Percentiles rank a stretch among this genome's conserved stretches.
Evolutionary conservation across 805 yeast genomes (phyloP).

Genomic region (Zygosaccharomyces kombuchaensis): DNA sequence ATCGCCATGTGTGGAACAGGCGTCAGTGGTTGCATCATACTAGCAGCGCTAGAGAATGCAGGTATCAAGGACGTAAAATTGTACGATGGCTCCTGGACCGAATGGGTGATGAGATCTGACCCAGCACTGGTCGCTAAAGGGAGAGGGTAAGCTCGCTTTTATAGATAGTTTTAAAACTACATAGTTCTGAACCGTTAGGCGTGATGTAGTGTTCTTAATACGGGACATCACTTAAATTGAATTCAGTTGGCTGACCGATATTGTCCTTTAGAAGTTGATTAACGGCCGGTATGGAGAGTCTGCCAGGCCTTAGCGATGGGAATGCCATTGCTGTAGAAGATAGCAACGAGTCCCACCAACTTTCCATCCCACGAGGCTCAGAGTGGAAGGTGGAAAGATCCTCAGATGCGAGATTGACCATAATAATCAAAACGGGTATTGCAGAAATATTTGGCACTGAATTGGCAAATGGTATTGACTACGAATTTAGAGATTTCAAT

Average conservation of each 20-base stretch:
- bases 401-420: constrained; percentile 39
- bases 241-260: not conserved
- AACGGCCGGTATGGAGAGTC: constrained; percentile 13
- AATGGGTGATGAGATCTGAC: constrained; percentile 32
- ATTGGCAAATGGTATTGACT: constrained; percentile 65
- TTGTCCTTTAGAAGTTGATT: not conserved
- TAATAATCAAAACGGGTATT: constrained; percentile 52
- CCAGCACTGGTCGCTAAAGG: constrained; percentile 21
- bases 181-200: constrained; percentile 1
- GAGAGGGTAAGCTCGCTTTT: constrained; percentile 14
- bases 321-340: constrained; percentile 12
- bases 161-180: not conserved
- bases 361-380: constrained; percentile 22
- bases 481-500: constrained; percentile 51
- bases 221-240: not conserved
- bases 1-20: constrained; percentile 95
- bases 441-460: constrained; percentile 95
- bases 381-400: constrained; percentile 36
- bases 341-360: constrained; percentile 20
- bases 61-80: constrained; percentile 49
- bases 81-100: constrained; percentile 85
- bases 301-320: constrained; percentile 22
- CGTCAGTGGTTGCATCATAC: constrained; percentile 86
- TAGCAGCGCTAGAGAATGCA: constrained; percentile 62
- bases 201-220: not conserved